phyloP scores from a whole-genome alignment of 176 grass and related monocot species.

The Oryza glaberrima region DNA sequence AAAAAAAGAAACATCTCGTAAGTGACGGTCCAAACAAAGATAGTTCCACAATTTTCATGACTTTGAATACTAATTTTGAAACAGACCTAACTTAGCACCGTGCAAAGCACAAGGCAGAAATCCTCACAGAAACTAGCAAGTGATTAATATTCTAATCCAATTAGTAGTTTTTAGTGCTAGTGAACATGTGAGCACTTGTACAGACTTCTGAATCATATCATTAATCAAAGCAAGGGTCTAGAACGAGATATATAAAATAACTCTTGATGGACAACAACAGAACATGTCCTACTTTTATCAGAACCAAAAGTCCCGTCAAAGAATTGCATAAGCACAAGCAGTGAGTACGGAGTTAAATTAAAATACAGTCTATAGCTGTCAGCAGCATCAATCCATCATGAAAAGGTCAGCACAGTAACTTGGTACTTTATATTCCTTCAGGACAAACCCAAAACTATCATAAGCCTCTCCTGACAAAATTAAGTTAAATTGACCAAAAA shows the following conservation, averaged over 20 bases:
- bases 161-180: background rate
- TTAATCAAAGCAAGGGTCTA: conserved; percentile 18
- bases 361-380: conserved; percentile 10
- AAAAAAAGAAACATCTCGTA: conserved; percentile 28
- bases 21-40: background rate
- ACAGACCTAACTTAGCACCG: background rate
- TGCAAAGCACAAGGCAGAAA: conserved; percentile 17
- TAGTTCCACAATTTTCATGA: background rate
- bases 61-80: background rate
- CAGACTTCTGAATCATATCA: background rate
- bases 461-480: background rate
- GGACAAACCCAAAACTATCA: background rate
- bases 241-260: background rate
- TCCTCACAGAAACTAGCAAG: background rate
- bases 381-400: conserved; percentile 11
- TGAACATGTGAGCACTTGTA: background rate
- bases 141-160: background rate
- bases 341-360: conserved; percentile 25
- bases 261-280: background rate
- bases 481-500: conserved; percentile 1
- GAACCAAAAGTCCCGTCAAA: conserved; percentile 26
- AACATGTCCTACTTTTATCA: background rate
- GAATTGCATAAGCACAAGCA: conserved; percentile 15
- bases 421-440: background rate
- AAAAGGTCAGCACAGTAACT: background rate